These are phyloP conservation scores for Scutellospora calospora DNA, from an alignment of 371 early-diverging fungal species.

Conservation along the genomic window DNA sequence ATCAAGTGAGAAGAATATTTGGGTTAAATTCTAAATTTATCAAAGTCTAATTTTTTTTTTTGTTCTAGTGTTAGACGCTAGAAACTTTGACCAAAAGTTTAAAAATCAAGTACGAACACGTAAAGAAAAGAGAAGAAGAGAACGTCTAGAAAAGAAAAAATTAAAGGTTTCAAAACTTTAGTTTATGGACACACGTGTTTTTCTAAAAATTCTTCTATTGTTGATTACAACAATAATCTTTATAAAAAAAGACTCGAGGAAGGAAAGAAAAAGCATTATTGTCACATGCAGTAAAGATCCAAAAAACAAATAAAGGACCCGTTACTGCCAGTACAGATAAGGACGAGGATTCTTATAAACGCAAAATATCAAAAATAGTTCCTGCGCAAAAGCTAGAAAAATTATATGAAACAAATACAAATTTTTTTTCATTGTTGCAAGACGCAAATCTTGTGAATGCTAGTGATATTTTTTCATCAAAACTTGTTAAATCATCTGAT, in stretches of 20 bases:
- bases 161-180: not conserved
- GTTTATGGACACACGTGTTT: not conserved
- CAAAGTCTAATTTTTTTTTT: not conserved
- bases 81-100: constrained; percentile 28
- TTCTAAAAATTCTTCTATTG: too few relatives aligned
- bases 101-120: constrained; percentile 20
- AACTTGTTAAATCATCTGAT: not conserved
- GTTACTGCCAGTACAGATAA: not conserved
- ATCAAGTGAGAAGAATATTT: not conserved
- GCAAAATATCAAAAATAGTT: not conserved
- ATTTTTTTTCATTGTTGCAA: not conserved
- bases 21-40: too few relatives aligned
- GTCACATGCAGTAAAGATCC: not conserved
- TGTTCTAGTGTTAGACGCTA: not conserved
- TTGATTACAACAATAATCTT: too few relatives aligned
- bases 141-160: constrained; percentile 24
- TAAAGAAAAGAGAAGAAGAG: constrained; percentile 35
- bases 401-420: not conserved
- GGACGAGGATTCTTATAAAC: too few relatives aligned
- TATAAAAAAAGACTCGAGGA: not conserved
- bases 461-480: too few relatives aligned
- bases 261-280: too few relatives aligned
- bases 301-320: not conserved
- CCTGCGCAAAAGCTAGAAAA: not conserved
- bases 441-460: not conserved